Evolutionary conservation across 139 green algal genomes (phyloP), one percentile per base, ranked within the genome.

Genomic region (Chlamydomonas eustigma): DNA sequence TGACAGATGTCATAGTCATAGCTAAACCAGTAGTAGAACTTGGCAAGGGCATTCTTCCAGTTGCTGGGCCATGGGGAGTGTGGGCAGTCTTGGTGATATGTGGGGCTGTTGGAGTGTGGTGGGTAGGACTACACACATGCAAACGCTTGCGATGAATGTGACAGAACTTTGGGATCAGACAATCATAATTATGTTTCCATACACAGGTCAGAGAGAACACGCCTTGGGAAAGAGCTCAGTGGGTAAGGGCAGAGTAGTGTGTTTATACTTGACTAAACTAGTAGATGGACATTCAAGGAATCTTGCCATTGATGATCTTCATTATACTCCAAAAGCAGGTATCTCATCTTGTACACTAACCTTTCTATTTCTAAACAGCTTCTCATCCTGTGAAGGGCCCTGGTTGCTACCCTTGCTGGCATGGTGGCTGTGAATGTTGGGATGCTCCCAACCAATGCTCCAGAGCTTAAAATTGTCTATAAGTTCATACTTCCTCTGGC

Each of bases 401-500:
- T 81, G 8, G 50, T 81, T 30, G 76, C 76, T 37, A 81, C 76
- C 1, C 68, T 81, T 22, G 22, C 34, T 5, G 76, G 76, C 2
- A 89, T 98, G 73, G 38, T 82, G 1, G 63, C 95, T 1, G 86
- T 77, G 65, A 97, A 97, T 77, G n/a, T 85, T 2, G 85, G 85
- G 3, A 44, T 95, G 44, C 79, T 96, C 3, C 87, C 88, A 1
- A 52, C 80, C 50, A 52, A 35, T 39, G 33, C 38, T n/a, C 72
- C 37, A 51, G 80, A 85, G 73, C 66, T 85, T 12, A 24, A 78
- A 31, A 67, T 77, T 22, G 80, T 85, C 66, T 85, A 82, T 84
- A 87, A 87, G 34, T 94, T 86, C 77, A 74, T 98, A 28, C 87
- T 98, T 51, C 94, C 93, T 0, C 79, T 98, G 37, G 92, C 93